phyloP scores from a whole-genome alignment of 106 monocot species.

The Gastrodia elata region DNA sequence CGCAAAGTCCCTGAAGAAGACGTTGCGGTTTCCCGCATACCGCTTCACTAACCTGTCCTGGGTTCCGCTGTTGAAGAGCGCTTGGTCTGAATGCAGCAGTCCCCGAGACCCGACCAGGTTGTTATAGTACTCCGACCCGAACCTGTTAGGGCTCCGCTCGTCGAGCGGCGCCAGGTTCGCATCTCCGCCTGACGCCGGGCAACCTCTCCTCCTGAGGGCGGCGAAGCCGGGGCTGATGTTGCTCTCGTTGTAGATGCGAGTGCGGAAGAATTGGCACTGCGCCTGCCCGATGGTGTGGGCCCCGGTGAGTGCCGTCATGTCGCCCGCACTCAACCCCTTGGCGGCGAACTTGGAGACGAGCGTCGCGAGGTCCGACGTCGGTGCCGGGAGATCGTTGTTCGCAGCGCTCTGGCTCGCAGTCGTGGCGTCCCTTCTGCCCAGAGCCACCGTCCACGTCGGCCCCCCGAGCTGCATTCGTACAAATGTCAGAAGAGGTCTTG shows the following conservation, averaged over 20 bases:
- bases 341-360: slow-evolving; percentile 17
- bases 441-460: slow-evolving; percentile 20
- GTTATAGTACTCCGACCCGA: slow-evolving; percentile 38
- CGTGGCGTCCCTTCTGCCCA: slow-evolving; percentile 25
- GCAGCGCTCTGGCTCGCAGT: slow-evolving; percentile 27
- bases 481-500: too few relatives aligned
- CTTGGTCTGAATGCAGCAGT: slow-evolving; percentile 57
- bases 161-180: slow-evolving; percentile 47
- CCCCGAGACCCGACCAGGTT: slow-evolving; percentile 37
- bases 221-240: slow-evolving; percentile 15
- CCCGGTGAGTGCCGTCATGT: slow-evolving; percentile 36
- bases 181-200: slow-evolving; percentile 28
- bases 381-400: slow-evolving; percentile 18
- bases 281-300: slow-evolving; percentile 36
- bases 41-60: slow-evolving; percentile 23
- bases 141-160: slow-evolving; percentile 8
- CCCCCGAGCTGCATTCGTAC: slow-evolving; percentile 29
- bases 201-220: slow-evolving; percentile 16
- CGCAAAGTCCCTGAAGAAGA: slow-evolving; percentile 42
- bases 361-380: background rate
- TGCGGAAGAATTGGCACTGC: slow-evolving; percentile 12
- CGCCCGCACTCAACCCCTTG: slow-evolving; percentile 21
- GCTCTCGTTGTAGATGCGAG: slow-evolving; percentile 28
- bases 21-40: slow-evolving; percentile 19
- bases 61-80: slow-evolving; percentile 42